Evolutionary conservation across 176 grass and related monocot species (phyloP).

Genomic region (Thalia dealbata): DNA sequence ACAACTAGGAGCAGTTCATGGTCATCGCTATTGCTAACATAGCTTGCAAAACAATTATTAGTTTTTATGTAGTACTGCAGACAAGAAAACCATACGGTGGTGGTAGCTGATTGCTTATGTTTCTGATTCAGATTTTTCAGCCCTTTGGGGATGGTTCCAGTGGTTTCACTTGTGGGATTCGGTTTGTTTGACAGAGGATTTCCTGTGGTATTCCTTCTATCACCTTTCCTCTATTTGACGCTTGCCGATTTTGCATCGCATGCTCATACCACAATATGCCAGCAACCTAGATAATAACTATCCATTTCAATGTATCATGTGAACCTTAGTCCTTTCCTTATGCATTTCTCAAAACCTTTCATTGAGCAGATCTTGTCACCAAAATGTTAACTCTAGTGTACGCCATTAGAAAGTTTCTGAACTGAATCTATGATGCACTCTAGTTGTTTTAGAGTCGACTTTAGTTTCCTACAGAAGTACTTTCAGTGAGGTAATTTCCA

Average conservation of each 20-base stretch:
- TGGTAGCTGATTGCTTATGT: constrained; percentile 16
- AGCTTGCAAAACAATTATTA: neutral
- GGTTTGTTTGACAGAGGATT: constrained; percentile 97
- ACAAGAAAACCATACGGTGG: constrained; percentile 15
- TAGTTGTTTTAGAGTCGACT: too few species aligned
- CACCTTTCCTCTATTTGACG: neutral
- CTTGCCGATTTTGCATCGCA: constrained; percentile 14
- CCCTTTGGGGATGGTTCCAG: constrained; percentile 88
- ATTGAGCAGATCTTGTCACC: too few species aligned
- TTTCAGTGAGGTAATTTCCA: too few species aligned
- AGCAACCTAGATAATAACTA: neutral
- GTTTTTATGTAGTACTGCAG: neutral
- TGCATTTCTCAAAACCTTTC: too few species aligned
- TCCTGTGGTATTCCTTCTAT: constrained; percentile 70
- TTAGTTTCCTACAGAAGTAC: too few species aligned
- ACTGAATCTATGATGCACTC: too few species aligned
- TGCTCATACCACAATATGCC: neutral
- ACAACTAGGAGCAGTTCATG: constrained; percentile 2
- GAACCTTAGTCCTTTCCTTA: too few species aligned
- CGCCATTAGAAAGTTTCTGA: too few species aligned
- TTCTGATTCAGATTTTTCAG: constrained; percentile 84
- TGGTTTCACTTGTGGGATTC: constrained; percentile 85
- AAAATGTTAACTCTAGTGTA: too few species aligned
- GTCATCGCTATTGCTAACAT: neutral
- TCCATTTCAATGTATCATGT: neutral